phyloP scores from a whole-genome alignment of 768 basidiomycete species.

The Dendrothele bispora region DNA sequence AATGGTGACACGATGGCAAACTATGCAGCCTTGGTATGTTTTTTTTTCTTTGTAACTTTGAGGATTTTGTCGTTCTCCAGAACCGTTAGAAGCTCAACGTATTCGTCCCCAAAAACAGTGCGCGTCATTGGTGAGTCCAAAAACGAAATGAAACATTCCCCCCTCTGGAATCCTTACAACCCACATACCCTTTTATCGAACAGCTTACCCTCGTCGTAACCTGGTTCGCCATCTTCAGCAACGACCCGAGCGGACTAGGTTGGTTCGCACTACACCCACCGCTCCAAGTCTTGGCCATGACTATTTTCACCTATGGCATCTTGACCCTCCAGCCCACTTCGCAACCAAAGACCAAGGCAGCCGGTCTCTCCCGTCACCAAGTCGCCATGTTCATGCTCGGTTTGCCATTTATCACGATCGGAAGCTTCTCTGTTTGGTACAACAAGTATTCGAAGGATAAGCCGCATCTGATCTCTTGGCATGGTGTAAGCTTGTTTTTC shows the following conservation, averaged over 20 bases:
- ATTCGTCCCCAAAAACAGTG: neutral
- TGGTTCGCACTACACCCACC: constrained; percentile 73
- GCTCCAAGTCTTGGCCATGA: constrained; percentile 57
- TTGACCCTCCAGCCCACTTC: constrained; percentile 76
- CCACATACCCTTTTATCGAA: constrained; percentile 35
- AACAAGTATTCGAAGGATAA: constrained; percentile 55
- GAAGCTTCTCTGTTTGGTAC: constrained; percentile 59
- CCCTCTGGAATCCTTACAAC: constrained; percentile 34
- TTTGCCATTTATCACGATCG: constrained; percentile 56
- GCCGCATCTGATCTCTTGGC: constrained; percentile 72
- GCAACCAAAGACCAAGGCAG: constrained; percentile 61
- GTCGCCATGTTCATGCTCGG: constrained; percentile 54
- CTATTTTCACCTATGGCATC: constrained; percentile 63
- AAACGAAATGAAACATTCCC: neutral
- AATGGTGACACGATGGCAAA: constrained; percentile 35
- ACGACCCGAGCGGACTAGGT: constrained; percentile 42
- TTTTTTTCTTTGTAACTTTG: neutral
- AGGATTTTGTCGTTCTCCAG: neutral
- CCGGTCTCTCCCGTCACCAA: constrained; percentile 73
- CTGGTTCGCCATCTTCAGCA: constrained; percentile 46
- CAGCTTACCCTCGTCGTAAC: constrained; percentile 43
- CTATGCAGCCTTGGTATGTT: constrained; percentile 36
- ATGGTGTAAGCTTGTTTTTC: constrained; percentile 51
- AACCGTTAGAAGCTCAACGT: neutral
- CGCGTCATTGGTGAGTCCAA: constrained; percentile 1